Evolutionary conservation across 495 filamentous ascomycete species (phyloP).

Genomic region (Rhypophila decipiens): DNA sequence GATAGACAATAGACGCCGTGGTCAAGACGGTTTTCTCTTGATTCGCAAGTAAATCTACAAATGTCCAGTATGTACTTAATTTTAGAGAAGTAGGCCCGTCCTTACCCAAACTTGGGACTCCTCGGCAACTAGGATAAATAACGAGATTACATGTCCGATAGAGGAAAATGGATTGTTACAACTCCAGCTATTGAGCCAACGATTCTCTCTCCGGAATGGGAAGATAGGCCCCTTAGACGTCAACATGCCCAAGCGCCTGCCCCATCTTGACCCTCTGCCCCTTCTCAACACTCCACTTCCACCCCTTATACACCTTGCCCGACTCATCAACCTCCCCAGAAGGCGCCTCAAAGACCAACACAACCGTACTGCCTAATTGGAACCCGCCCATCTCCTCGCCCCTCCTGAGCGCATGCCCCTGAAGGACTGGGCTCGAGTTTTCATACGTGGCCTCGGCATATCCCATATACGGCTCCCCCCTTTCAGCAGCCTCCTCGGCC

Average conservation of each 20-base stretch:
- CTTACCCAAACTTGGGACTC: too few relatives aligned
- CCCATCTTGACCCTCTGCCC: constrained; percentile 87
- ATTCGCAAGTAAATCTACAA: background rate
- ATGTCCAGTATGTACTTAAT: background rate
- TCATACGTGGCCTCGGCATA: constrained; percentile 89
- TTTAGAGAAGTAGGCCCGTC: too few relatives aligned
- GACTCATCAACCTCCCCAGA: constrained; percentile 56
- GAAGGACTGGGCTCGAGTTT: constrained; percentile 66
- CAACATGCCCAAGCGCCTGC: constrained; percentile 65
- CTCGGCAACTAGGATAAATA: too few relatives aligned
- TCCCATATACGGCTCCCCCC: constrained; percentile 75
- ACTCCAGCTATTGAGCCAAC: too few relatives aligned
- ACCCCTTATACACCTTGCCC: constrained; percentile 59
- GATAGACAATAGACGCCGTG: background rate
- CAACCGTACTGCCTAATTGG: constrained; percentile 90
- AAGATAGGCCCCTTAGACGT: constrained; percentile 1
- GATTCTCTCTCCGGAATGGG: too few relatives aligned
- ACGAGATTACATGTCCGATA: too few relatives aligned
- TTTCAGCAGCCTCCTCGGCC: constrained; percentile 65
- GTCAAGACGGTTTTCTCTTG: background rate
- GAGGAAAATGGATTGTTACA: too few relatives aligned
- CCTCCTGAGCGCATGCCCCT: constrained; percentile 73
- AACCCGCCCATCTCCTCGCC: constrained; percentile 99
- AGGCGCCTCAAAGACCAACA: constrained; percentile 94
- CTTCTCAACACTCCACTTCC: constrained; percentile 75